A percentile compares a stretch with the other conserved stretches of the same genome.
phyloP scores from a whole-genome alignment of 2,329 filamentous ascomycete genomes.

The Scedosporium dehoogii region DNA sequence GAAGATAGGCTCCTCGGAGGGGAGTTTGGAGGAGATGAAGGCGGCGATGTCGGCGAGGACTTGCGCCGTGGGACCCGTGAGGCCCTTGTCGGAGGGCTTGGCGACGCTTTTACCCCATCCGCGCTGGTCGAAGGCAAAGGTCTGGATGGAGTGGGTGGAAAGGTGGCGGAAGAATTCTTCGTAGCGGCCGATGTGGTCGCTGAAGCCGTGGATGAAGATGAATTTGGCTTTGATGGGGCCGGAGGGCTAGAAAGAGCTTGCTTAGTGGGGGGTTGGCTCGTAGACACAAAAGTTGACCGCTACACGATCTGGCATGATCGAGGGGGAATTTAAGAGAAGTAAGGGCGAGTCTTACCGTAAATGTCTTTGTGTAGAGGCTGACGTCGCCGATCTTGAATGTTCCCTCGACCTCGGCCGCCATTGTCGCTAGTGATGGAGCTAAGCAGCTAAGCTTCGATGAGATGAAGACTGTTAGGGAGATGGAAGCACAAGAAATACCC shows the following conservation, averaged over 20 bases:
- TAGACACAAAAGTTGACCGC: not conserved
- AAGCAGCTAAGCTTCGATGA: too few relatives aligned
- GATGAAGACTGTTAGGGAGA: not conserved
- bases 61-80: conserved; percentile 61
- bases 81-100: conserved; percentile 52
- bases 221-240: conserved; percentile 56
- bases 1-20: conserved; percentile 55
- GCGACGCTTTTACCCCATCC: conserved; percentile 75
- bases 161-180: conserved; percentile 63
- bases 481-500: too few relatives aligned
- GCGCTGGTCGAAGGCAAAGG: conserved; percentile 73
- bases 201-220: conserved; percentile 82
- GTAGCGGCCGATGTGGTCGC: conserved; percentile 74
- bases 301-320: not conserved
- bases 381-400: conserved; percentile 34
- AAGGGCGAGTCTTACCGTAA: conserved; percentile 36
- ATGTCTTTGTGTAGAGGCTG: conserved; percentile 47
- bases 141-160: conserved; percentile 61
- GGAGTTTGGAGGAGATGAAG: conserved; percentile 48
- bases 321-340: not conserved
- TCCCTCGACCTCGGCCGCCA: conserved; percentile 37
- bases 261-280: not conserved
- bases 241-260: conserved; percentile 33
- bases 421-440: conserved; percentile 10
- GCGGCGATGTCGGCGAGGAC: conserved; percentile 72